These are phyloP conservation scores for Ascoidea asiatica DNA, from an alignment of 805 yeast species.

Conservation along the genomic window DNA sequence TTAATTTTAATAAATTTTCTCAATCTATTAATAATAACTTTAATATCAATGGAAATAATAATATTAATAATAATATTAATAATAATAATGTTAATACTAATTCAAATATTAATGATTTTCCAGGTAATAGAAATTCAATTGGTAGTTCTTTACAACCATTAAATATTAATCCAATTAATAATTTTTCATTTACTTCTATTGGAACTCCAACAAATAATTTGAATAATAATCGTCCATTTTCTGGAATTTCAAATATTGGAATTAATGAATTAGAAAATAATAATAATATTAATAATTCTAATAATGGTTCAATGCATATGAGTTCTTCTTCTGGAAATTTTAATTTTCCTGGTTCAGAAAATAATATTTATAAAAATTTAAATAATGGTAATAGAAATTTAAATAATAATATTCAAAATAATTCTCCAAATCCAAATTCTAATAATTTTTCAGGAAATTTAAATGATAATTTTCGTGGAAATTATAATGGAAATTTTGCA, in stretches of 20 bases:
- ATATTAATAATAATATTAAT: neutral
- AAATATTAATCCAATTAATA: neutral
- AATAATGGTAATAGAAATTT: no score
- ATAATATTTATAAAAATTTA: no score
- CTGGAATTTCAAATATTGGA: neutral
- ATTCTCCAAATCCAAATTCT: neutral
- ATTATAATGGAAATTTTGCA: slow-evolving; percentile 1
- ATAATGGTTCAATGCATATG: neutral
- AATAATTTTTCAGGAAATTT: no score
- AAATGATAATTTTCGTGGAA: neutral
- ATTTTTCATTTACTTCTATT: neutral
- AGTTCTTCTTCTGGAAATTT: no score
- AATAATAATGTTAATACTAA: no score
- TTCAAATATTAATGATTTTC: no score
- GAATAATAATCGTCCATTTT: neutral
- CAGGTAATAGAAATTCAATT: neutral
- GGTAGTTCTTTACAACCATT: neutral
- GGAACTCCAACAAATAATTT: neutral
- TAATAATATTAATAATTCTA: neutral
- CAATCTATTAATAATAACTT: neutral
- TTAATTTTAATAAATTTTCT: neutral
- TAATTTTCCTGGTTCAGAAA: no score
- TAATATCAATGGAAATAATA: neutral
- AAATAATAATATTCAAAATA: neutral
- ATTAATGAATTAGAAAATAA: neutral